phyloP scores from a whole-genome alignment of 169 alveolate genomes.

The Prorocentrum cordatum region DNA sequence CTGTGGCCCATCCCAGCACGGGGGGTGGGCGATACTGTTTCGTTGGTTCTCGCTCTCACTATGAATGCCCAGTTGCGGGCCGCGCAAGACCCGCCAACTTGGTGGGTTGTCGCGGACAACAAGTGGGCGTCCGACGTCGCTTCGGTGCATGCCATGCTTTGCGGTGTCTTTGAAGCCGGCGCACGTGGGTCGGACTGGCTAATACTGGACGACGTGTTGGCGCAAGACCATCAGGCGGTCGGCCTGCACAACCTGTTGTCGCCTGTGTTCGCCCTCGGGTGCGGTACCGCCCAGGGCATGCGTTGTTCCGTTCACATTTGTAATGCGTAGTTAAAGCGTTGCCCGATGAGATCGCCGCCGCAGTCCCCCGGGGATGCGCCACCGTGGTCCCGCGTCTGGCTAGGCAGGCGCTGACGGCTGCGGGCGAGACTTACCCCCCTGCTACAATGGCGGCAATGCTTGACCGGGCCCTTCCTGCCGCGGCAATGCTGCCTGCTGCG shows the following conservation, averaged over 20 bases:
- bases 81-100: not conserved
- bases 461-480: too few species aligned
- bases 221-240: not conserved
- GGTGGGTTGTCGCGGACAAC: not conserved
- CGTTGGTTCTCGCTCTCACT: not conserved
- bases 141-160: not conserved
- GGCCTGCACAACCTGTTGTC: not conserved
- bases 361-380: not conserved
- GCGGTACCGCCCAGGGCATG: not conserved
- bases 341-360: not conserved
- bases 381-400: not conserved
- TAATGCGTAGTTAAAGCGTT: not conserved
- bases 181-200: not conserved
- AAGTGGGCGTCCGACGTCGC: slow-evolving; percentile 15
- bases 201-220: not conserved
- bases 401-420: not conserved
- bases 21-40: not conserved
- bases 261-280: not conserved
- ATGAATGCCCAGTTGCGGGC: not conserved
- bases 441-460: not conserved
- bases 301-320: not conserved
- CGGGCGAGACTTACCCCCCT: not conserved
- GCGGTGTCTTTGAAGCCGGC: not conserved
- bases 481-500: too few species aligned
- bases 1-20: not conserved